Base-by-base conservation (phyloP, 441 rosid species). In the Geranium incanum region DNA sequence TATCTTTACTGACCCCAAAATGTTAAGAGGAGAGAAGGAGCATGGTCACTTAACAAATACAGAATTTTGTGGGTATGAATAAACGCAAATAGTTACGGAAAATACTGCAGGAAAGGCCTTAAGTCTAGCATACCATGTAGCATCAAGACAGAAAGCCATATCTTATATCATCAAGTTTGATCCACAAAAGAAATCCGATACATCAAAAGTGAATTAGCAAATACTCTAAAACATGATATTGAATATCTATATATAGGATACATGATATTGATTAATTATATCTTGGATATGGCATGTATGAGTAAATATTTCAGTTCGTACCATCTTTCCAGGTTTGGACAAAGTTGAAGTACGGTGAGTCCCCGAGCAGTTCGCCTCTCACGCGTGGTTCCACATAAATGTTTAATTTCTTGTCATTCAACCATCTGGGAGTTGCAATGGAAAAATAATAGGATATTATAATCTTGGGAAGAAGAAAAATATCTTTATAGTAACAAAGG, bases 241-340 rank as follows among this genome's bases (percentile, higher is more conserved):
- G 21, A 71, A 71, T 15, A 62, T 70, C 8, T 65, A 18, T 16
- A 33, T 15, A 71, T 28, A 3, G 37, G 23, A 39, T 9, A 73
- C 57, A 70, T 36, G 16, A 28, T 21, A 68, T 36, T 6, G 21
- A 71, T 62, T 15, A 62, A 72, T 12, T 65, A 18, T 16, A 33
- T 15, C 73, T 28, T 6, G 37, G 23, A 39, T 9, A 63, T 39
- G 45, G 70, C 9, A 33, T 5, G 36, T 13, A 38, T 41, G 8
- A 5, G 71, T 65, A 68, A 80, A 16, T 23, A 3, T 41, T 9
- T 23, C 68, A 52, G 67, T 67, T 73, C 85, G 82, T 76, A 95
- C 99, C 98, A 79, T 91, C 93, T 78, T 88, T 84, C 99, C 99
- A 95, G 16, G 98, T 91, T 77, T 88, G 86, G 50, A 89, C 85